These are phyloP conservation scores for Xylariales sp. DNA, from an alignment of 2,329 filamentous ascomycete genomes.

Conservation along the genomic window DNA sequence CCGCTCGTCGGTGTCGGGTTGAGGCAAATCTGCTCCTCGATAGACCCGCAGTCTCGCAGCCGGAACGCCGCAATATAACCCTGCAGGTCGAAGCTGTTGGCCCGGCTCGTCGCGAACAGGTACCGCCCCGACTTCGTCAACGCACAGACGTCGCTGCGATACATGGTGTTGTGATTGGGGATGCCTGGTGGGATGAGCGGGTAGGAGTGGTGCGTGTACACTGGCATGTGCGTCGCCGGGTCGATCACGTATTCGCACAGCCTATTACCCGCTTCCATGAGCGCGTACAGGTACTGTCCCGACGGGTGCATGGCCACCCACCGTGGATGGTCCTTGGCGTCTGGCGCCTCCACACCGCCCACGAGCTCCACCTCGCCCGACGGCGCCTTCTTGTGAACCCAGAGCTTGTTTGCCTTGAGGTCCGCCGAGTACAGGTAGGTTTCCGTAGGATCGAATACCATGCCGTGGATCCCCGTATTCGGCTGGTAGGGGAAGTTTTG, in stretches of 20 bases:
- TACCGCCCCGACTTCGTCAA: constrained; percentile 76
- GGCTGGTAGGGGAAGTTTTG: constrained; percentile 80
- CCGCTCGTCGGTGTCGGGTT: constrained; percentile 89
- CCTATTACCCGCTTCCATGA: constrained; percentile 91
- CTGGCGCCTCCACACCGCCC: constrained; percentile 78
- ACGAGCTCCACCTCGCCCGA: constrained; percentile 74
- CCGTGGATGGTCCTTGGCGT: constrained; percentile 79
- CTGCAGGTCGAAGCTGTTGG: constrained; percentile 79
- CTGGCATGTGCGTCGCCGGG: constrained; percentile 75
- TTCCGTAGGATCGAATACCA: constrained; percentile 81
- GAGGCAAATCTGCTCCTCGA: constrained; percentile 82
- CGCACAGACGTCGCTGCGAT: constrained; percentile 86
- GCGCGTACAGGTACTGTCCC: constrained; percentile 82
- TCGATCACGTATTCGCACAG: constrained; percentile 86
- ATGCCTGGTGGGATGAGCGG: constrained; percentile 83
- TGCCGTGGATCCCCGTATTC: constrained; percentile 80
- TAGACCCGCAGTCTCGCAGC: constrained; percentile 73
- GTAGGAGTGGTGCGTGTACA: constrained; percentile 81
- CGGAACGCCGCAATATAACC: constrained; percentile 87
- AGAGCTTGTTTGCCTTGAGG: constrained; percentile 81
- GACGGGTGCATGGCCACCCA: constrained; percentile 88
- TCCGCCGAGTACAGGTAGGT: constrained; percentile 84
- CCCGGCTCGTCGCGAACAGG: constrained; percentile 85
- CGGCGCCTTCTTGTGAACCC: constrained; percentile 80
- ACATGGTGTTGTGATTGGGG: constrained; percentile 68